Base-by-base conservation (phyloP, 768 basidiomycete genomes). In the Boletus sp. region DNA sequence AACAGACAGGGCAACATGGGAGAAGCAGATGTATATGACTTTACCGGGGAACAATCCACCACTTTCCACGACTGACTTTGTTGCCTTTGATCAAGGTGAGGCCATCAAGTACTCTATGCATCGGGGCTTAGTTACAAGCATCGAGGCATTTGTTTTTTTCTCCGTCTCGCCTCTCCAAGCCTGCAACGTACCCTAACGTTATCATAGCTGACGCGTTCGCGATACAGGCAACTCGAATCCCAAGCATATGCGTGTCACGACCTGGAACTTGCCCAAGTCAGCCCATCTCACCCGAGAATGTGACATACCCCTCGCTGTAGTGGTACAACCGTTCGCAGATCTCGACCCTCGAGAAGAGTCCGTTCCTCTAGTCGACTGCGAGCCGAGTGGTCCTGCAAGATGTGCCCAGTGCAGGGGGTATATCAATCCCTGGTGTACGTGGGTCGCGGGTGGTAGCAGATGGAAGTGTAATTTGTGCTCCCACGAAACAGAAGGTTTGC, bases 381-480 rank as follows among this genome's bases (percentile, higher is more conserved):
- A 85, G 6, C 75, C 77, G 25, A 66, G 69, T 1, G 94, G 93
- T 13, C 97, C 96, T 13, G 81, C 88, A 23, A 80, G 97, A 32
- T 99, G 97, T 63, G 81, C 77, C 42, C 77, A 81, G 33, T 99
- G 97, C 70, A 79, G 91, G 60, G 91, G 80, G 0, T 99, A 98
- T 69, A 78, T 99, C 62, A 98, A 98, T 65, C 89, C 94, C 0
- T 98, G 93, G 93, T 93, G 88, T 69, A 75, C 75, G 25, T 99
- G 92, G 85, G 73, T 81, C 19, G 80, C 87, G 9, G 90, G 90
- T 3, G 97, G 97, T 6, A 79, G 80, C 54, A 83, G 79, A 60
- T 99, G 95, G 92, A 84, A 79, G 62, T 99, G 97, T 69, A 98
- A 98, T 76, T 68, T 99, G 15, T 99, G 97, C 72, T 72, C 76